phyloP scores from a whole-genome alignment of 1,284 basidiomycete species.

The Microbotryomycetes sp. region DNA sequence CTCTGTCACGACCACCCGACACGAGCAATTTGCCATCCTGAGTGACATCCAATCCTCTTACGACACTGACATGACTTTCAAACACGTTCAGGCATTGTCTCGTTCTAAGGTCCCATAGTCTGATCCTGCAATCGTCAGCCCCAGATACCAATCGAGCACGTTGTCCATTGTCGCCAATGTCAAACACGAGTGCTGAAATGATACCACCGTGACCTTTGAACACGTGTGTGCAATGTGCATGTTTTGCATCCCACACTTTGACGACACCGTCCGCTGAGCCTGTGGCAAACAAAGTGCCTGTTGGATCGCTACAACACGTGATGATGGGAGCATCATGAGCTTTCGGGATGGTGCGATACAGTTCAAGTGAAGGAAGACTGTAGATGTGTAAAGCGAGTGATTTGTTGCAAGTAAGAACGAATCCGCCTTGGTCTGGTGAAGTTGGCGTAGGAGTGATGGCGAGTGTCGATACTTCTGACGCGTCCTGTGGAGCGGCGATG shows the following conservation, averaged over 20 bases:
- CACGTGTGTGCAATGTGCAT: conserved; percentile 86
- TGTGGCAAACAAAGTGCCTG: conserved; percentile 83
- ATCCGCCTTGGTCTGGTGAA: conserved; percentile 39
- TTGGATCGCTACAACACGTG: conserved; percentile 75
- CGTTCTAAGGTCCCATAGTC: conserved; percentile 79
- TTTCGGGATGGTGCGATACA: conserved; percentile 66
- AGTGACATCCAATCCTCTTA: conserved; percentile 63
- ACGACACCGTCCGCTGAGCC: conserved; percentile 93
- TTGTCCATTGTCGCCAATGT: conserved; percentile 39
- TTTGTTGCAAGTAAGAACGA: conserved; percentile 48
- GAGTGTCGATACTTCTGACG: conserved; percentile 50
- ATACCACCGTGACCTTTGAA: conserved; percentile 96
- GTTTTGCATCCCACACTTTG: conserved; percentile 89
- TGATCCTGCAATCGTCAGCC: conserved; percentile 64
- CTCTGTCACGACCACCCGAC: conserved; percentile 82
- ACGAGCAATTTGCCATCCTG: conserved; percentile 75
- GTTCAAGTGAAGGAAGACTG: conserved; percentile 48
- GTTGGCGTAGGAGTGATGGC: conserved; percentile 38
- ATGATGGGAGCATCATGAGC: conserved; percentile 92
- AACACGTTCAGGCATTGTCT: conserved; percentile 54
- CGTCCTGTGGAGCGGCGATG: conserved; percentile 44
- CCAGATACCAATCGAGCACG: conserved; percentile 35
- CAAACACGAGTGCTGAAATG: conserved; percentile 80
- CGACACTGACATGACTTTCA: conserved; percentile 86
- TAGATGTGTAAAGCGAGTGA: conserved; percentile 50